phyloP scores from a whole-genome alignment of 2,329 filamentous ascomycete species.

The Epichloe scottii region DNA sequence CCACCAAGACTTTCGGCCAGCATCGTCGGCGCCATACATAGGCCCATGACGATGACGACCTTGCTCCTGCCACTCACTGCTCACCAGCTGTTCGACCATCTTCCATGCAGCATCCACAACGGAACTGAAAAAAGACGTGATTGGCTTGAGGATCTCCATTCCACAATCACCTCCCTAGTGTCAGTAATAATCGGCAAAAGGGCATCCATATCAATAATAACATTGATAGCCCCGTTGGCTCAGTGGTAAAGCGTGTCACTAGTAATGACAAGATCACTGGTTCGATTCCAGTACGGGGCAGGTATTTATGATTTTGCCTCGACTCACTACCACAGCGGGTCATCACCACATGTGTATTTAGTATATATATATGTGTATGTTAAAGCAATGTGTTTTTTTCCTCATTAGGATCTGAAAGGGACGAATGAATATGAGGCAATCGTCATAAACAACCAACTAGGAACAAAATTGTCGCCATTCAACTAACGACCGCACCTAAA shows the following conservation, averaged over 20 bases:
- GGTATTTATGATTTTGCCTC: not conserved
- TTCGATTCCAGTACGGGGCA: slow-evolving; percentile 23
- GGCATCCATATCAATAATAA: rapidly evolving
- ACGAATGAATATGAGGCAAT: too few relatives aligned
- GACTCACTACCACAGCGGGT: too few relatives aligned
- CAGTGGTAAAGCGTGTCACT: slow-evolving; percentile 25
- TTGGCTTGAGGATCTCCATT: too few relatives aligned
- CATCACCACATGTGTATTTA: too few relatives aligned
- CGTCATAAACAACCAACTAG: too few relatives aligned
- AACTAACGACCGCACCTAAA: too few relatives aligned
- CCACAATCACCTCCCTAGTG: rapidly evolving
- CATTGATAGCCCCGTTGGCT: slow-evolving; percentile 18
- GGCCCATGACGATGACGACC: not conserved
- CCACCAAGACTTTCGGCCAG: not conserved
- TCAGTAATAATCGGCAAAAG: not conserved
- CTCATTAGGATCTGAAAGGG: too few relatives aligned
- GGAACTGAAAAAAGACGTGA: too few relatives aligned
- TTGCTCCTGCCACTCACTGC: not conserved
- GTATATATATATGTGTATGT: too few relatives aligned
- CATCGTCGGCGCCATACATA: not conserved
- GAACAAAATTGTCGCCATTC: too few relatives aligned
- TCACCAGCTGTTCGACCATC: not conserved
- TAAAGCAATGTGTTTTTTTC: rapidly evolving
- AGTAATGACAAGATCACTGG: slow-evolving; percentile 24
- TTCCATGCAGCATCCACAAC: too few relatives aligned